These are phyloP conservation scores for Aegilops longissima DNA, from an alignment of 176 grass and related monocot genomes.

Conservation along the genomic window DNA sequence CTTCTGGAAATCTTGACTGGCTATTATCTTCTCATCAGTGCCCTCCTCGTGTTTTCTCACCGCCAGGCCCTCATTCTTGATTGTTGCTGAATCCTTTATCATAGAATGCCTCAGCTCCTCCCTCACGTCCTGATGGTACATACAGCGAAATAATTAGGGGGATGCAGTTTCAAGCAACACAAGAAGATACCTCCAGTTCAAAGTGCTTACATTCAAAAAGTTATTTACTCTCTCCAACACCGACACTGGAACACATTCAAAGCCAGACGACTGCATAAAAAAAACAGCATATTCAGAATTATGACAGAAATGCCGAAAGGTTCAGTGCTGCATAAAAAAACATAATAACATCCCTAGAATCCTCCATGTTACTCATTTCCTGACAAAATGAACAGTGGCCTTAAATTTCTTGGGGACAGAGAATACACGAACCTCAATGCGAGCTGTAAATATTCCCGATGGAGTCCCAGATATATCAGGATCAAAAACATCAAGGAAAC, in stretches of 20 bases:
- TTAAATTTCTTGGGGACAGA: conserved; percentile 1
- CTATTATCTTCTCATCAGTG: conserved; percentile 8
- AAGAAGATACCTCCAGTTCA: not conserved
- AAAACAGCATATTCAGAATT: conserved; percentile 22
- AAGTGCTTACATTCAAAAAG: conserved; percentile 86
- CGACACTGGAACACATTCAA: conserved; percentile 91
- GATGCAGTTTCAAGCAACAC: not conserved
- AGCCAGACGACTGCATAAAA: conserved; percentile 64
- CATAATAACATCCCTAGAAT: not conserved
- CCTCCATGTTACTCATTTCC: not conserved
- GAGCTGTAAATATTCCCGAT: conserved; percentile 65
- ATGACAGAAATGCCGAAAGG: conserved; percentile 1
- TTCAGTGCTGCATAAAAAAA: not conserved
- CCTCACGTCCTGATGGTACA: conserved; percentile 73
- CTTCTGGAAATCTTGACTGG: conserved; percentile 81
- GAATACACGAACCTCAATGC: conserved; percentile 64
- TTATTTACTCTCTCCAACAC: conserved; percentile 76
- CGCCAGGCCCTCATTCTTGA: conserved; percentile 69
- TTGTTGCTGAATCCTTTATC: conserved; percentile 61
- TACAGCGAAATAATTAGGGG: conserved; percentile 19
- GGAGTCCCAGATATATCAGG: conserved; percentile 68
- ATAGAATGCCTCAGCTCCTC: conserved; percentile 76
- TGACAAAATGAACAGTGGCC: not conserved
- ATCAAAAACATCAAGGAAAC: conserved; percentile 83
- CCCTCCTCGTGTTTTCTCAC: conserved; percentile 12